Evolutionary conservation across 495 filamentous ascomycete species (phyloP).

Genomic region (Penicillium coprophilum): DNA sequence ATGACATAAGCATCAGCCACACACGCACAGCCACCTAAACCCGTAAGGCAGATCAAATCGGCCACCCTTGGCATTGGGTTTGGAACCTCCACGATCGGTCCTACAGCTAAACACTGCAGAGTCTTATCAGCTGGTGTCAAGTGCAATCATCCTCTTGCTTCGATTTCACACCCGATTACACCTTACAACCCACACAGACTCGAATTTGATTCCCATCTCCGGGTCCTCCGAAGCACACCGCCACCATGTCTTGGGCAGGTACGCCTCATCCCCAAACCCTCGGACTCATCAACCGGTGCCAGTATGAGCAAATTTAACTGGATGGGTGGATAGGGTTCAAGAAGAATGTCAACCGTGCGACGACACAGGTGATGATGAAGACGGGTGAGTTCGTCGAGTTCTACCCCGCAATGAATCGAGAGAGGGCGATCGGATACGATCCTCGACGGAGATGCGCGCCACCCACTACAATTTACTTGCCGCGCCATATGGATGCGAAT

Average conservation of each 20-base stretch:
- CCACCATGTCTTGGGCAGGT: conserved; percentile 68
- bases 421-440: background rate
- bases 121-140: background rate
- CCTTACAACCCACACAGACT: background rate
- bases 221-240: conserved; percentile 12
- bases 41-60: conserved; percentile 2
- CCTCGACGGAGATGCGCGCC: background rate
- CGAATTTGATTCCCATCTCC: background rate
- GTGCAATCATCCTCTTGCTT: background rate
- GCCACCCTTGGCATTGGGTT: background rate
- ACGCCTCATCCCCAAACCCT: conserved; percentile 18
- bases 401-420: conserved; percentile 24
- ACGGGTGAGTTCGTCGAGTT: conserved; percentile 57
- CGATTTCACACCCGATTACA: background rate
- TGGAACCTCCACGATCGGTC: background rate
- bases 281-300: background rate
- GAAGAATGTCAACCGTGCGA: conserved; percentile 97
- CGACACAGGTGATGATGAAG: conserved; percentile 99
- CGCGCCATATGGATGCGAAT: background rate
- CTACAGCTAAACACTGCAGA: background rate
- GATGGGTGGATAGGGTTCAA: conserved; percentile 71
- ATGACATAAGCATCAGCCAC: conserved; percentile 20
- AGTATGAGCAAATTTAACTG: conserved; percentile 10
- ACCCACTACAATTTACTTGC: background rate
- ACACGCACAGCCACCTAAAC: conserved; percentile 5